Evolutionary conservation across 306 rosid species (phyloP).

Genomic region (Vigna reflexopilosa): DNA sequence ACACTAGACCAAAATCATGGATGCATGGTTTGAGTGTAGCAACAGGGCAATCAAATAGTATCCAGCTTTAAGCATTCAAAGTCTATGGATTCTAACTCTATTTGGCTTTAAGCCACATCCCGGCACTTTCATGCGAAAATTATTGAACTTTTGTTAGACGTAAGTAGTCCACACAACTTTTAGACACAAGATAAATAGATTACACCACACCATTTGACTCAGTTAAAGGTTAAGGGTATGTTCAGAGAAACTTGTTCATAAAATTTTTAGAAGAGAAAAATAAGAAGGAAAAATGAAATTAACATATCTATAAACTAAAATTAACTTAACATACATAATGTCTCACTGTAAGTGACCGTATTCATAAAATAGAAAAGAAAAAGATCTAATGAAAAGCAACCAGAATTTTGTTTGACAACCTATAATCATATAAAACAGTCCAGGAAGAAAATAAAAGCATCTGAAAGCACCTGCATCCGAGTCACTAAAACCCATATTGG

Average conservation of each 20-base stretch:
- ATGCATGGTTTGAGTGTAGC: constrained; percentile 15
- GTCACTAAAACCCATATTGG: constrained; percentile 95
- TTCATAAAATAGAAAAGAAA: neutral
- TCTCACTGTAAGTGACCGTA: neutral
- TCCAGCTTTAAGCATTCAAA: constrained; percentile 20
- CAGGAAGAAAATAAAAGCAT: neutral
- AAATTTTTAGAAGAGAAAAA: no score
- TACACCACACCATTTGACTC: neutral
- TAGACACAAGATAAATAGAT: neutral
- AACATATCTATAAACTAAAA: no score
- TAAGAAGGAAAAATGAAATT: no score
- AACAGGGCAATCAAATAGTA: neutral
- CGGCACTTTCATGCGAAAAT: neutral
- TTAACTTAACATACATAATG: neutral
- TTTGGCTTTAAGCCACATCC: neutral
- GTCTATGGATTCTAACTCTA: neutral
- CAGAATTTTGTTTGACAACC: constrained; percentile 31
- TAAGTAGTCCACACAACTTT: neutral
- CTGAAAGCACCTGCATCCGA: constrained; percentile 80
- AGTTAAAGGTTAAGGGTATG: neutral
- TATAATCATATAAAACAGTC: neutral
- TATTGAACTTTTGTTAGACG: neutral
- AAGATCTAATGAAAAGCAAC: constrained; percentile 26
- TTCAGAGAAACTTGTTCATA: no score
- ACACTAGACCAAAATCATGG: constrained; percentile 18